phyloP scores from a whole-genome alignment of 1,284 basidiomycete genomes.

The Sphaerobolus stellatus region DNA sequence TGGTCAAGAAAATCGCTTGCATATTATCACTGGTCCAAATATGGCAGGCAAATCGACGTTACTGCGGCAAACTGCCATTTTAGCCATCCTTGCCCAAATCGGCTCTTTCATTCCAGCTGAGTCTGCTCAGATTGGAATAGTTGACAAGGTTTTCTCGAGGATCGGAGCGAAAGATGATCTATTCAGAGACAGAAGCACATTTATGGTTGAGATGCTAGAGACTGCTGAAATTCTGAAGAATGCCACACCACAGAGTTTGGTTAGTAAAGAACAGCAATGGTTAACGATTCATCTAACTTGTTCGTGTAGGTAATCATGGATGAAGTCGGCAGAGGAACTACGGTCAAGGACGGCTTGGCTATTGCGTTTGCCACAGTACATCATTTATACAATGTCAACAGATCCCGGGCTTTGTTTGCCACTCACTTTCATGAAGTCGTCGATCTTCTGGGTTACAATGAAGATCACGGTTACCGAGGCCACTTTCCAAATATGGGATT shows the following conservation, averaged over 20 bases:
- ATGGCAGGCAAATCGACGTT: constrained; percentile 96
- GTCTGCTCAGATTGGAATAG: constrained; percentile 74
- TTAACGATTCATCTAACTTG: constrained; percentile 4
- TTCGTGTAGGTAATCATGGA: constrained; percentile 86
- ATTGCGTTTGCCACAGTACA: constrained; percentile 91
- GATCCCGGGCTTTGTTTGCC: constrained; percentile 86
- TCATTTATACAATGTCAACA: constrained; percentile 73
- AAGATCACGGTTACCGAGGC: constrained; percentile 36
- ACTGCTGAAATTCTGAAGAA: constrained; percentile 79
- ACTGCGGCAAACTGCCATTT: constrained; percentile 88
- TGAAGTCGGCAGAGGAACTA: constrained; percentile 95
- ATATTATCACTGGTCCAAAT: constrained; percentile 92
- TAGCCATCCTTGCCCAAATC: constrained; percentile 88
- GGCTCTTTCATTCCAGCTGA: constrained; percentile 94
- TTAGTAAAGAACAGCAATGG: constrained; percentile 34
- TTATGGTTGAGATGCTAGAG: constrained; percentile 92
- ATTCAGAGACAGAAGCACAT: constrained; percentile 89
- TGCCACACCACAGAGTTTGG: constrained; percentile 80
- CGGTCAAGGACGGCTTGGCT: constrained; percentile 86
- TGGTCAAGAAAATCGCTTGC: constrained; percentile 56
- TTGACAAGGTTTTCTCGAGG: constrained; percentile 90
- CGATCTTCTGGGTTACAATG: constrained; percentile 71
- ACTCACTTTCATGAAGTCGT: constrained; percentile 96
- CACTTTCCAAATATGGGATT: constrained; percentile 69
- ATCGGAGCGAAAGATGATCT: constrained; percentile 97